Base-by-base conservation (phyloP, 108 stramenopile species). In the Skeletonema grethae region DNA sequence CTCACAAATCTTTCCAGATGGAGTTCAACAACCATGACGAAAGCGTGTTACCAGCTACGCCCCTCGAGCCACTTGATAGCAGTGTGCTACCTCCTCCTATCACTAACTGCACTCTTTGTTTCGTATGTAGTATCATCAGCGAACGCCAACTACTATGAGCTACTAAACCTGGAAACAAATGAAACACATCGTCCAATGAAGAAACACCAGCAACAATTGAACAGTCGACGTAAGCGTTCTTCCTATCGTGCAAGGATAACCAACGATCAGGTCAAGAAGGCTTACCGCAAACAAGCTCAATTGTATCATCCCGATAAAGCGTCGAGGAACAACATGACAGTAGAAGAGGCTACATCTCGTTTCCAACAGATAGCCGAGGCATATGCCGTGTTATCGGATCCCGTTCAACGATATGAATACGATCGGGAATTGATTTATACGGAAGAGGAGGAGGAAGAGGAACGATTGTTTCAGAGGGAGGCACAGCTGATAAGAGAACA, bases 201-300 rank as follows among this genome's bases (percentile, higher is more conserved):
- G 12, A 72, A 68, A 68, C 45, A 28, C 25, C 25, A 70, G 20
- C 18, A 68, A 4, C 18, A 72, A 59, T 56, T 80, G 2, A 61
- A 69, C 59, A 69, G 53, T 68, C 72, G 79, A n/a, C 73, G 65
- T 20, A 73, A 80, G 45, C 61, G 79, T 9, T 38, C 79, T 0
- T 31, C 67, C 34, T 65, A 73, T 39, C 61, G 81, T 70, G 50
- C 78, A 12, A 76, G 64, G 69, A 67, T 92, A 3, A 75, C 84
- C 15, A 66, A 68, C 43, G 81, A 84, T 93, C 57, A 85, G 85
- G 32, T 96, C 73, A 93, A 93, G 62, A 96, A 96, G 70, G 95
- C 95, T 13, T 96, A 93, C 67, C 81, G 89, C 39, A 82, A 84
- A 36, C 77, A 92, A 12, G 81, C 81, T 10, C 64, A 73, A 35